phyloP scores from a whole-genome alignment of 169 alveolate genomes.

The Perkinsus chesapeaki region DNA sequence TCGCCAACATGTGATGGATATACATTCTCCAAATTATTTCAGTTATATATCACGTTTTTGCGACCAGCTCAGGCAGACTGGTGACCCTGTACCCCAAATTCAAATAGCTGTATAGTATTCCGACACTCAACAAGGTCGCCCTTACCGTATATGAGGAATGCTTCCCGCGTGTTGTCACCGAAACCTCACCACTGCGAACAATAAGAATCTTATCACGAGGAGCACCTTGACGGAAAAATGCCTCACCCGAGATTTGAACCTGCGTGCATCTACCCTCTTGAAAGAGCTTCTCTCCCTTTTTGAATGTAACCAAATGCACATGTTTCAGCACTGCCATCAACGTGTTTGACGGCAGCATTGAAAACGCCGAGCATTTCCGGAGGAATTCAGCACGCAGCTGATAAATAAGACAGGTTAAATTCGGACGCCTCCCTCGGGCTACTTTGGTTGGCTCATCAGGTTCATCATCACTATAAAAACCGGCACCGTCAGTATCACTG shows the following conservation, averaged over 20 bases:
- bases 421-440: background rate
- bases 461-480: background rate
- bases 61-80: no score
- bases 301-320: background rate
- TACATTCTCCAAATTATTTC: no score
- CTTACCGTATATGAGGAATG: background rate
- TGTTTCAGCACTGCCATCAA: background rate
- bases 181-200: background rate
- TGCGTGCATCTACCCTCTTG: background rate
- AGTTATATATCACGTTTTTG: no score
- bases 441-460: background rate
- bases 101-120: no score
- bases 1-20: no score
- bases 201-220: background rate
- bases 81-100: no score
- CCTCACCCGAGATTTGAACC: background rate
- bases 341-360: background rate
- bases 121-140: no score
- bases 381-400: background rate
- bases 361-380: background rate
- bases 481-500: background rate
- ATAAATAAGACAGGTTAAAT: background rate
- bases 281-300: background rate
- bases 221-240: background rate
- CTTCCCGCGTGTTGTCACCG: background rate